phyloP scores from a whole-genome alignment of 2,329 filamentous ascomycete species.

The Sporothrix sp. region DNA sequence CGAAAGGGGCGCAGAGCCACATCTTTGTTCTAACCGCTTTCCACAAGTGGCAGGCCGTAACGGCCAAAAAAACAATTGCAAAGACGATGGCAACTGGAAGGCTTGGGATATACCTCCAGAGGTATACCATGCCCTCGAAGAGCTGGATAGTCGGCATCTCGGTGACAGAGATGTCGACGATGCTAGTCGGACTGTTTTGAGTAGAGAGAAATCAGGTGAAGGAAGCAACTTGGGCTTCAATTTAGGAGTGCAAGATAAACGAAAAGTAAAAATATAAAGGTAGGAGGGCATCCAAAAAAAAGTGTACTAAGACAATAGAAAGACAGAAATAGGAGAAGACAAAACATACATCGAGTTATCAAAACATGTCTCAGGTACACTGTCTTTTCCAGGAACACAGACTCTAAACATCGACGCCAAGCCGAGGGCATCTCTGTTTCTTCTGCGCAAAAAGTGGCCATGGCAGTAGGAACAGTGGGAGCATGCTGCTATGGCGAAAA shows the following conservation, averaged over 20 bases:
- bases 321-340: not conserved
- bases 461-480: not conserved
- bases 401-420: not conserved
- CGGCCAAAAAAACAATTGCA: not conserved
- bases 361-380: not conserved
- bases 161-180: too few species aligned
- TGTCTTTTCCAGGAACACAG: too few species aligned
- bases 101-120: conserved; percentile 13
- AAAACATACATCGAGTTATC: not conserved
- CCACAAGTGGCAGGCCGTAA: not conserved
- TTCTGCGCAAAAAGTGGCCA: not conserved
- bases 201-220: not conserved
- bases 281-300: not conserved
- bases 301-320: not conserved
- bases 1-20: conserved; percentile 11
- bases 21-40: not conserved
- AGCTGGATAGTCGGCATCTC: conserved; percentile 4
- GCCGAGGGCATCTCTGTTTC: not conserved
- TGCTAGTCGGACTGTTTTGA: too few species aligned
- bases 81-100: conserved; percentile 5
- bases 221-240: too few species aligned
- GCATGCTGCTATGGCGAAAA: not conserved
- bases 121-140: not conserved
- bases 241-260: too few species aligned
- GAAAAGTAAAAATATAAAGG: not conserved